Evolutionary conservation across 83 land plant species (phyloP).

Genomic region (Isoetes engelmannii): DNA sequence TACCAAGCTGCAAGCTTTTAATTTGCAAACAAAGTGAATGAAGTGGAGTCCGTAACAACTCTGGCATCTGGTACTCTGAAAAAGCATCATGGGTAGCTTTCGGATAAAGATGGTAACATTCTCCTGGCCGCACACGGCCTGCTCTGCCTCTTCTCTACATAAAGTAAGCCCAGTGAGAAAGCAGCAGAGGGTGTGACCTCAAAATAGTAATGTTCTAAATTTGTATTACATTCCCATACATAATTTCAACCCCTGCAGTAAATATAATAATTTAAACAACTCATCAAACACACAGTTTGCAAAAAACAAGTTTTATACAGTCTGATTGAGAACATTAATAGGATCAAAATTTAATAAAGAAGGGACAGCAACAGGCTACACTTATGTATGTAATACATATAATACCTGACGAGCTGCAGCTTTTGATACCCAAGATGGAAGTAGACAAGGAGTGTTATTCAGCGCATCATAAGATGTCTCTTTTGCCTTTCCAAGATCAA

Average conservation of each 20-base stretch:
- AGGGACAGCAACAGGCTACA: too few species aligned
- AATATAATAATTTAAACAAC: too few species aligned
- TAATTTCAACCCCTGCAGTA: background rate
- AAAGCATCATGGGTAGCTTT: slow-evolving; percentile 84
- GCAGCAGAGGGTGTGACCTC: background rate
- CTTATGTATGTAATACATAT: background rate
- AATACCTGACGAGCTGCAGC: slow-evolving; percentile 74
- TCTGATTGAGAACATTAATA: too few species aligned
- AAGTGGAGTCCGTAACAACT: slow-evolving; percentile 86
- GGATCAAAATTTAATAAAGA: too few species aligned
- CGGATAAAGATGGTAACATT: slow-evolving; percentile 92
- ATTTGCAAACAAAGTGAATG: slow-evolving; percentile 94
- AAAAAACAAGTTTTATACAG: too few species aligned
- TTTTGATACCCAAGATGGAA: slow-evolving; percentile 89
- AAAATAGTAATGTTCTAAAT: background rate
- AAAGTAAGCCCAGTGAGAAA: background rate
- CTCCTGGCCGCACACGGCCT: slow-evolving; percentile 96
- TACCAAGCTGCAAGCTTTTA: slow-evolving; percentile 79
- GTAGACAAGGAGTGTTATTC: slow-evolving; percentile 82
- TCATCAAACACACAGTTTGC: too few species aligned
- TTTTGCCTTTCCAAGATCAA: slow-evolving; percentile 90
- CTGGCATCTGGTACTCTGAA: slow-evolving; percentile 89
- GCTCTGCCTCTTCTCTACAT: slow-evolving; percentile 92
- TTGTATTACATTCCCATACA: background rate
- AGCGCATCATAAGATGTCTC: slow-evolving; percentile 90